Percentiles rank a stretch among this genome's conserved stretches.
Evolutionary conservation across 2,329 filamentous ascomycete species (phyloP).

Genomic region (Phialemoniopsis sp.): DNA sequence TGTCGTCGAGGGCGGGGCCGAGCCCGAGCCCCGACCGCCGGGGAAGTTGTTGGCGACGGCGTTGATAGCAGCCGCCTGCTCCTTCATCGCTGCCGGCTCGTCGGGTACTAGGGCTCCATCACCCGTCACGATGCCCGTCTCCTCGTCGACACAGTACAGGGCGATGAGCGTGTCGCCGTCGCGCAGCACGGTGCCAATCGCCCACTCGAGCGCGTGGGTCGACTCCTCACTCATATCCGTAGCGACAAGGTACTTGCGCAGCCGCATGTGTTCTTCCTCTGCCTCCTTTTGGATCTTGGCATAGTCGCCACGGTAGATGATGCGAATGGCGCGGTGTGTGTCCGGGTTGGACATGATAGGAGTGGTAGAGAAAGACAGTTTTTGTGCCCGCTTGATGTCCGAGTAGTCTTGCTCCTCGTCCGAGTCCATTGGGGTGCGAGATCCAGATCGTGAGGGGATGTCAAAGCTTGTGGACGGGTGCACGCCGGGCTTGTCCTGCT

Average conservation of each 20-base stretch:
- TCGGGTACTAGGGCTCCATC: slow-evolving; percentile 59
- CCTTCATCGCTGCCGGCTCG: slow-evolving; percentile 69
- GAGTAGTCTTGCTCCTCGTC: slow-evolving; percentile 82
- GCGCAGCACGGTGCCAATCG: slow-evolving; percentile 87
- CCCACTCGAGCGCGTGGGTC: slow-evolving; percentile 94
- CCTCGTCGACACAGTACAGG: slow-evolving; percentile 91
- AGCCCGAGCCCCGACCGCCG: slow-evolving; percentile 1
- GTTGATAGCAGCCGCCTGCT: slow-evolving; percentile 69
- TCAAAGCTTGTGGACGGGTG: slow-evolving; percentile 88
- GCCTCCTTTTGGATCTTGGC: slow-evolving; percentile 70
- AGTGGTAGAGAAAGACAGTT: slow-evolving; percentile 75
- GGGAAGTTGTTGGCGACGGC: slow-evolving; percentile 47
- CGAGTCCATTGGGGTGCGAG: slow-evolving; percentile 63
- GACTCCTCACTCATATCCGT: slow-evolving; percentile 94
- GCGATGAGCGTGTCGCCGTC: slow-evolving; percentile 93
- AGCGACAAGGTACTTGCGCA: slow-evolving; percentile 91
- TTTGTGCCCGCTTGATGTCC: slow-evolving; percentile 85
- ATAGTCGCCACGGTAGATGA: slow-evolving; percentile 88
- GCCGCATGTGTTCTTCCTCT: slow-evolving; percentile 71
- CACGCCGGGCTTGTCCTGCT: slow-evolving; percentile 52
- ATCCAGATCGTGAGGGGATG: slow-evolving; percentile 51
- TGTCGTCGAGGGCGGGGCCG: slow-evolving; percentile 12
- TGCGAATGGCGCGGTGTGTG: slow-evolving; percentile 77
- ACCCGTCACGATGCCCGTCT: slow-evolving; percentile 53
- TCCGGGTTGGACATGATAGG: slow-evolving; percentile 72